Conservation (phyloP, 2,329 filamentous ascomycete genomes). For the Claviceps maximensis region DNA sequence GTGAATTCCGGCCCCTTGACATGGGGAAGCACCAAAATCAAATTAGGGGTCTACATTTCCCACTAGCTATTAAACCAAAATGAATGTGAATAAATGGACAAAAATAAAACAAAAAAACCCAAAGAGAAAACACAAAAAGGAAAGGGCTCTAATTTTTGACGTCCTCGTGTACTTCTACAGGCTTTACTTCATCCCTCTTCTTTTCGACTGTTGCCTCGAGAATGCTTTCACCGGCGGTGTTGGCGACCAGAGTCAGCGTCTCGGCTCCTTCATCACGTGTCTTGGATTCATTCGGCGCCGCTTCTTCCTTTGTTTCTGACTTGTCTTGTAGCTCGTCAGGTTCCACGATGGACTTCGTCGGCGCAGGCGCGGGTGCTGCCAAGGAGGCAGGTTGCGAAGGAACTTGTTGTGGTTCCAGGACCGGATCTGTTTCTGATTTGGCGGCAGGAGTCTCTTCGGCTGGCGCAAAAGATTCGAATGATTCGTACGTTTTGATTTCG, state of each 20-base stretch:
- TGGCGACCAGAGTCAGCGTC: constrained; percentile 24
- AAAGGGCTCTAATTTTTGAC: constrained; percentile 14
- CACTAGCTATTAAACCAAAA: too few relatives aligned
- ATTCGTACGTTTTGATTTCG: constrained; percentile 5
- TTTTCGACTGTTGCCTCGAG: constrained; percentile 25
- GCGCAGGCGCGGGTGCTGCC: background rate
- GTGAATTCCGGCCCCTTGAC: too few relatives aligned
- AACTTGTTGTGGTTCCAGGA: background rate
- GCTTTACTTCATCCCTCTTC: constrained; percentile 21
- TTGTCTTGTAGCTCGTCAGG: background rate
- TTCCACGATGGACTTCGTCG: background rate
- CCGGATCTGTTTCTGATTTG: constrained; percentile 1
- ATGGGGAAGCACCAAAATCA: too few relatives aligned
- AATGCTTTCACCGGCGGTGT: constrained; percentile 32
- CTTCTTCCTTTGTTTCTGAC: constrained; percentile 1
- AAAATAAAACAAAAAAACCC: background rate
- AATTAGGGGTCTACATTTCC: too few relatives aligned
- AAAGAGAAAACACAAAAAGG: background rate
- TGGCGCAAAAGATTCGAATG: background rate
- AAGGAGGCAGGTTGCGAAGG: background rate
- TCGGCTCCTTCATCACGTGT: constrained; percentile 9
- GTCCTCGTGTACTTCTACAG: constrained; percentile 22
- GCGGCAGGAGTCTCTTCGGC: background rate
- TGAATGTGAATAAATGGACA: background rate
- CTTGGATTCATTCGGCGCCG: background rate